Percentiles rank a stretch among this genome's conserved stretches.
Conservation (phyloP, 2,329 filamentous ascomycete species). For the Xylaria arbuscula region DNA sequence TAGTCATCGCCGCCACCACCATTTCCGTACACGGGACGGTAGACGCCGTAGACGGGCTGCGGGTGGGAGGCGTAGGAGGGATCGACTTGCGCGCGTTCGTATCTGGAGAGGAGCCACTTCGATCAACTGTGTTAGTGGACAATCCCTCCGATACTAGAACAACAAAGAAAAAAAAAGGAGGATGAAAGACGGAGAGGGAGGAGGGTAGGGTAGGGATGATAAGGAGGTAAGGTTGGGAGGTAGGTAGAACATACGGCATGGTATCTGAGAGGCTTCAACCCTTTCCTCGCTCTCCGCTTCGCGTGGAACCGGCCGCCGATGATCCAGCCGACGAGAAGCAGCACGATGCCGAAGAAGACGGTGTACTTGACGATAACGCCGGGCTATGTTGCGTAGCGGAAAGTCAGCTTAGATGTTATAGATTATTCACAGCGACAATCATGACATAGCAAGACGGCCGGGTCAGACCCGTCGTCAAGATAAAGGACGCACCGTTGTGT, state of each 20-base stretch:
- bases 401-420: neutral
- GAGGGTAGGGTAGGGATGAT: neutral
- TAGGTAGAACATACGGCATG: conserved; percentile 68
- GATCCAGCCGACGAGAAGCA: conserved; percentile 70
- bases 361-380: conserved; percentile 77
- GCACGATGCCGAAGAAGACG: conserved; percentile 71
- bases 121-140: neutral
- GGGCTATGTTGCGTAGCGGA: conserved; percentile 55
- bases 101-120: conserved; percentile 64
- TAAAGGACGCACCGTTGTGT: conserved; percentile 45
- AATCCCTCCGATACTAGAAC: no score
- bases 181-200: conserved; percentile 2
- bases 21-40: conserved; percentile 50
- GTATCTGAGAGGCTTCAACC: conserved; percentile 73
- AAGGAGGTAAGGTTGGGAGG: neutral
- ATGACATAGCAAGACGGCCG: neutral
- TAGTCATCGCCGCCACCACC: conserved; percentile 48
- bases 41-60: conserved; percentile 52
- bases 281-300: conserved; percentile 71
- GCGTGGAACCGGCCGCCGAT: conserved; percentile 78
- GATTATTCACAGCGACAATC: neutral
- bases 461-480: neutral
- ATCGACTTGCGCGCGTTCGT: conserved; percentile 59
- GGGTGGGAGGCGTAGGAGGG: conserved; percentile 57
- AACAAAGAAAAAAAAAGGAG: no score